phyloP scores from a whole-genome alignment of 129 eudicot species.

The Lonicera japonica region DNA sequence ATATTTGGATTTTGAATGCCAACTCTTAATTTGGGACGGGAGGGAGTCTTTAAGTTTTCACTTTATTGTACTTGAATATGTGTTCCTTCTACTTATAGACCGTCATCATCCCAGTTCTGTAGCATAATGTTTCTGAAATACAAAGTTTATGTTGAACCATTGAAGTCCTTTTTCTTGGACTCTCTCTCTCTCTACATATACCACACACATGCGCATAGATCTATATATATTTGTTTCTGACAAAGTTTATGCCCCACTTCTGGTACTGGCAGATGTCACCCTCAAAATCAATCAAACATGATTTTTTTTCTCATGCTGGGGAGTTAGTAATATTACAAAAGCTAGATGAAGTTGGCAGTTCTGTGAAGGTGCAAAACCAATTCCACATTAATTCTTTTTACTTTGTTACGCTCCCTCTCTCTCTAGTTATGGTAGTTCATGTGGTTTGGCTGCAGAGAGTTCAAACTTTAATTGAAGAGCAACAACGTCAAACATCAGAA shows the following conservation, averaged over 20 bases:
- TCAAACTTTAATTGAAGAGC: constrained; percentile 47
- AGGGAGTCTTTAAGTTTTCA: no score
- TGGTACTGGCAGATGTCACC: constrained; percentile 43
- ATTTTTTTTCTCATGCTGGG: constrained; percentile 28
- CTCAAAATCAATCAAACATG: constrained; percentile 24
- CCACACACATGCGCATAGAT: no score
- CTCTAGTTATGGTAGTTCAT: background rate
- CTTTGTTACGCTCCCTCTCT: background rate
- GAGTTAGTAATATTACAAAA: constrained; percentile 51
- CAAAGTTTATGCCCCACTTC: background rate
- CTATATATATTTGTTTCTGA: no score
- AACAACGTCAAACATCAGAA: constrained; percentile 35
- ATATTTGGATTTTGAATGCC: no score
- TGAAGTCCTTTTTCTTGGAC: no score
- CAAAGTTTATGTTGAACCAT: no score
- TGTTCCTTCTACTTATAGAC: no score
- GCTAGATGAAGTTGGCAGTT: constrained; percentile 72
- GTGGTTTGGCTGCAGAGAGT: constrained; percentile 49
- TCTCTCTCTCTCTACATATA: no score
- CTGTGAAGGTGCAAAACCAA: constrained; percentile 45
- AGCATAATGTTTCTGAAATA: no score
- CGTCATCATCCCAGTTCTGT: no score
- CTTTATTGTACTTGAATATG: no score
- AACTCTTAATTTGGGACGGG: no score
- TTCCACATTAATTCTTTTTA: background rate